Base-by-base conservation (phyloP, 1,139 yeast genomes). In the Suhomyces taliae region DNA sequence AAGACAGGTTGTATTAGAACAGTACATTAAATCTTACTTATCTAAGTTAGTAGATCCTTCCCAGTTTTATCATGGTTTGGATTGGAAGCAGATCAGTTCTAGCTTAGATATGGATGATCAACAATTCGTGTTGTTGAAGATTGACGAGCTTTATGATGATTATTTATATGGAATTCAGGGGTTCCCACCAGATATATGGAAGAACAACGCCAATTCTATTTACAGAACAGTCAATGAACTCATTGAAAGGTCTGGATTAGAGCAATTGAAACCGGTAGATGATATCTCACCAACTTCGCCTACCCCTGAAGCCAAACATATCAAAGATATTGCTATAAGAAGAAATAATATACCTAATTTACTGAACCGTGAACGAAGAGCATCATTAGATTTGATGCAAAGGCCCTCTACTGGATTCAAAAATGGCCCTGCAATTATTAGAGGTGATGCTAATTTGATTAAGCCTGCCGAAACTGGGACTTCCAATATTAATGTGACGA, bases 401-500 rank as follows among this genome's bases (percentile, higher is more conserved):
- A 27, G 38, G 10, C 27, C 32, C n/a, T 46, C 49, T 8, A 6
- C 36, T 2, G 46, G 42, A 29, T 43, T 46, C 33, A 43, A 40
- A 27, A 46, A 35, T 27, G 49, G 49, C 15, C 41, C 46, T 6
- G 37, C 32, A 6, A 32, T 34, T 14, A 12, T 39, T 10, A 53
- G 47, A 15, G 43, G 49, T 24, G 51, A 59, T 31, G 50, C 56
- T 6, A 61, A 62, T 40, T 51, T 69, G 19, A 58, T 66, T 12
- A 67, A 62, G 34, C 70, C 76, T 1, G 72, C 75, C 1, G 59
- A 66, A 7, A 57, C 67, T 0, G 57, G 65, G 7, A 65, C 69
- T 2, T 64, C 73, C 31, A 67, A 61, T 43, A 64, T 74, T 32
- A 69, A 70, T 50, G 76, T 73, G 6, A 51, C 63, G 7, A 66